A percentile compares a stretch with the other conserved stretches of the same genome.
phyloP scores from a whole-genome alignment of 495 filamentous ascomycete species.

The Aeminium ludgeri region DNA sequence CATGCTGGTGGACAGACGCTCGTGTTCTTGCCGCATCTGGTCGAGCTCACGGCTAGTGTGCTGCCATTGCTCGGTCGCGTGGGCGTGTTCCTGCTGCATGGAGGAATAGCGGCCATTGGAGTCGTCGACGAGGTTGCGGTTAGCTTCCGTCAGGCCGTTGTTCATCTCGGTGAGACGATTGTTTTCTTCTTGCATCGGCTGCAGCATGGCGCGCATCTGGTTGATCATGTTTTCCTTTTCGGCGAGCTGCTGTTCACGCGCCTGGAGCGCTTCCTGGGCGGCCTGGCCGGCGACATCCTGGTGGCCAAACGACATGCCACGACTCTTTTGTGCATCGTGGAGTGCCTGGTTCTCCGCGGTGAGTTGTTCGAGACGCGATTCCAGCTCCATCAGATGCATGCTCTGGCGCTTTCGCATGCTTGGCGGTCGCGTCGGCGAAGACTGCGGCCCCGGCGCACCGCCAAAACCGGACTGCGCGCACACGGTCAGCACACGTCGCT shows the following conservation, averaged over 20 bases:
- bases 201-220: constrained; percentile 56
- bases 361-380: constrained; percentile 58
- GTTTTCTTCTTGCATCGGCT: constrained; percentile 65
- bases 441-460: constrained; percentile 76
- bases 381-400: constrained; percentile 84
- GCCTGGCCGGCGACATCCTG: constrained; percentile 35
- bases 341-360: constrained; percentile 65
- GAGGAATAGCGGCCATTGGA: constrained; percentile 45
- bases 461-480: constrained; percentile 78
- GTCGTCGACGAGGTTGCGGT: constrained; percentile 44
- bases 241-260: constrained; percentile 37
- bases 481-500: constrained; percentile 1
- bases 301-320: constrained; percentile 37
- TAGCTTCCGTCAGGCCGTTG: constrained; percentile 51
- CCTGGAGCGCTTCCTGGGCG: constrained; percentile 38
- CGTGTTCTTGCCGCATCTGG: constrained; percentile 39
- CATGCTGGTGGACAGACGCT: constrained; percentile 43
- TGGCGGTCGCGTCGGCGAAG: constrained; percentile 86
- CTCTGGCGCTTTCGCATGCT: constrained; percentile 85
- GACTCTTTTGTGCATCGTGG: constrained; percentile 49
- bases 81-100: constrained; percentile 41
- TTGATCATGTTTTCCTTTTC: constrained; percentile 63
- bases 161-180: constrained; percentile 56
- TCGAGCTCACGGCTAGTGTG: constrained; percentile 42
- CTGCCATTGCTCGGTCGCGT: constrained; percentile 33